Evolutionary conservation across 169 alveolate species (phyloP), one percentile per base, ranked within the genome.

Genomic region (Fabrea salina): DNA sequence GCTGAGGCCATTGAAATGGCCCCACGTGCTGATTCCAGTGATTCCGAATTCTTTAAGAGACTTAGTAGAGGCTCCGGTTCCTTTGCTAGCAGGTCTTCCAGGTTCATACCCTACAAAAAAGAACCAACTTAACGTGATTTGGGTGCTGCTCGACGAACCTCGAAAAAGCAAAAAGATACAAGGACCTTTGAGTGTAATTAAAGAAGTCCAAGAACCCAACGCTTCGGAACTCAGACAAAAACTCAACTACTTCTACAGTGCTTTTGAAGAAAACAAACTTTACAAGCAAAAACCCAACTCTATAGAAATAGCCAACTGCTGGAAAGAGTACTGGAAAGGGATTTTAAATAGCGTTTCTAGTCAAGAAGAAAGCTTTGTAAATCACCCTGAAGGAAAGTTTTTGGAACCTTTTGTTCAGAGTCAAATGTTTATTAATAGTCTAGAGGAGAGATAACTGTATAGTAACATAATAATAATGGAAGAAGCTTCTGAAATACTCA

Each of bases 1-100:
- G n/a, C 16, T 72, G 2, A 22, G 70, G 1, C 80, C 80, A 16
- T 51, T 72, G 6, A 30, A 72, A 72, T 72, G 80, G 70, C 80
- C 80, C 2, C 22, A 72, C 30, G 32, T 72, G 8, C 47, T 51
- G 27, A 32, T 72, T 1, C 80, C 80, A 2, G 7, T 72, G 6
- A 19, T 72, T 8, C 80, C 80, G n/a, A 11, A 51, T 11, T 50
- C 67, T 51, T 51, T 72, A 51, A 19, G 8, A 7, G 80, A 72
- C 16, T 1, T 72, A 40, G 6, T 72, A 13, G 71, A 72, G 11
- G 80, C 80, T 49, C 80, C 80, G 7, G 35, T 51, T 1, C 80
- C 80, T 11, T 11, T 72, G 11, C 2, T 72, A 0, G 70, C 70
- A 13, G 80, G 80, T 27, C 32, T 44, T 40, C 27, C 59, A 11